Evolutionary conservation across 176 grass and related monocot species (phyloP), one percentile per base, ranked within the genome.

Genomic region (bread wheat (Triticum aestivum)): DNA sequence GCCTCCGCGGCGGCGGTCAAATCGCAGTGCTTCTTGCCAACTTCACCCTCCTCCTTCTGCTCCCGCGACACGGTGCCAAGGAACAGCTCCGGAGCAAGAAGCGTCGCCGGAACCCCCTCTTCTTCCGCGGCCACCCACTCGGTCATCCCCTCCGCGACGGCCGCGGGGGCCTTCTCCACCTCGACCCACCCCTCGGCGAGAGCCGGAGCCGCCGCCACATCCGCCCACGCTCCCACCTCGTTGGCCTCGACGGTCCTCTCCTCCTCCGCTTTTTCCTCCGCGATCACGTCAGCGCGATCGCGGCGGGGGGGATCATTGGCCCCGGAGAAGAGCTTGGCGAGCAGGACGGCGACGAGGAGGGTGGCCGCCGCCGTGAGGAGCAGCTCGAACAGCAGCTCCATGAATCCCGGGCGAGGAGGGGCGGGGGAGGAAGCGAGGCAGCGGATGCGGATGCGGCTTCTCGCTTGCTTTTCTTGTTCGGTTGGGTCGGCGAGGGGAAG

Each of bases 371-470:
- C 94, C 41, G 91, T 93, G 87, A 96, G 80, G 59, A 96, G 78
- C 72, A 96, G 91, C 89, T 96, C 91, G 89, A 68, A 86, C 35
- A 96, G 45, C 20, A 93, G 84, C 52, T 89, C 89, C 94, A 96
- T 96, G 84, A 27, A 47, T 87, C 51, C 26, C 47, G 30, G 63
- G 58, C 39, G 58, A 20, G 54, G 18, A 21, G 0, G 32, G 10
- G 9, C 20, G 2, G 39, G 20, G 26, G 49, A 4, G 10, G 75
- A 11, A 39, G 69, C 56, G 49, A 65, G 65, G 74, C 12, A 44
- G 79, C 83, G 66, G 86, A 62, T 33, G 35, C 38, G 29, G 47
- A 61, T 34, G 37, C 38, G 30, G 47, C 51, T 24, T 23, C 74
- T 82, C 24, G 77, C 81, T 86, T 1, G 14, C 6, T 18, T 54